phyloP scores from a whole-genome alignment of 192 early-diverging fungal species.

The Entophlyctis luteolus region DNA sequence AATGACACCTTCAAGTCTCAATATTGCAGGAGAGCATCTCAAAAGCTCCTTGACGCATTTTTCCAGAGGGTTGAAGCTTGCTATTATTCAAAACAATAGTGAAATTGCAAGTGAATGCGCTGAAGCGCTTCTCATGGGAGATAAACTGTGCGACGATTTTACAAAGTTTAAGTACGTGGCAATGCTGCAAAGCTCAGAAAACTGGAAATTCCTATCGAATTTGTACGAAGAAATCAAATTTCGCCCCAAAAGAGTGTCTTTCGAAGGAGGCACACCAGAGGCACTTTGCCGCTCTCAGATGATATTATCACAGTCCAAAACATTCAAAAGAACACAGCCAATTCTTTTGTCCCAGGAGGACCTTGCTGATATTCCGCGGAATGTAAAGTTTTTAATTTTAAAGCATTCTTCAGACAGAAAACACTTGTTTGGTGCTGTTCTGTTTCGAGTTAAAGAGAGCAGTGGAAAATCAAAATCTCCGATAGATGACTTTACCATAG shows the following conservation, averaged over 20 bases:
- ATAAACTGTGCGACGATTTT: background rate
- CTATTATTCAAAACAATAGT: background rate
- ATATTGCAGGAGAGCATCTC: background rate
- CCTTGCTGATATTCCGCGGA: slow-evolving; percentile 11
- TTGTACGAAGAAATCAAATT: background rate
- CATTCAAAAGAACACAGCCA: slow-evolving; percentile 3
- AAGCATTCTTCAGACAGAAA: slow-evolving; percentile 4
- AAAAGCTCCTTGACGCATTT: background rate
- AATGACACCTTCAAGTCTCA: background rate
- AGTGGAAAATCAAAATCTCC: slow-evolving; percentile 4
- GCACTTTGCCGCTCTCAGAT: background rate
- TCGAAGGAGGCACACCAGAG: background rate
- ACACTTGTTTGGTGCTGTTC: background rate
- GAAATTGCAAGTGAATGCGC: background rate
- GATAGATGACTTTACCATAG: slow-evolving; percentile 14
- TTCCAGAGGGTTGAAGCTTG: background rate
- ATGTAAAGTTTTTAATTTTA: slow-evolving; percentile 11
- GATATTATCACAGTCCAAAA: background rate
- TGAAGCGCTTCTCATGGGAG: background rate
- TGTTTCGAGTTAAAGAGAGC: background rate
- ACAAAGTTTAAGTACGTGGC: background rate
- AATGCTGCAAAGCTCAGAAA: background rate
- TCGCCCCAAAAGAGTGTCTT: background rate
- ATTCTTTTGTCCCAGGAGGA: background rate
- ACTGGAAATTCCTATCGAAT: background rate